Percentiles rank a stretch among this genome's conserved stretches.
Conservation (phyloP, 441 rosid species). For the Erodium texanum region DNA sequence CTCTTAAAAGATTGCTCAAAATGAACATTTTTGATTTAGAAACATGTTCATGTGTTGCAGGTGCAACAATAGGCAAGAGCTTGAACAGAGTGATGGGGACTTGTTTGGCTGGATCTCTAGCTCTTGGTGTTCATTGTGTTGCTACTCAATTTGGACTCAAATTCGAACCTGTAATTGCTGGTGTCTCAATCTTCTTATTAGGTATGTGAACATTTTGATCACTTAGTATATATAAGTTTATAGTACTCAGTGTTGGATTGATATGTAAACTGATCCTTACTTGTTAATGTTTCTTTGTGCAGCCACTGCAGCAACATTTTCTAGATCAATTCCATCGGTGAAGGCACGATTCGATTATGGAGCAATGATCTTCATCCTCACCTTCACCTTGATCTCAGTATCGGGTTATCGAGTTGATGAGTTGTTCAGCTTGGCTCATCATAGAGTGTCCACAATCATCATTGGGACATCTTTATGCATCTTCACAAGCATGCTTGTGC, state of each 20-base stretch:
- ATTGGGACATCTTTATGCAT: slow-evolving; percentile 54
- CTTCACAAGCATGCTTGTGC: slow-evolving; percentile 35
- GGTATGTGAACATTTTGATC: slow-evolving; percentile 25
- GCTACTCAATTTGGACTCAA: slow-evolving; percentile 42
- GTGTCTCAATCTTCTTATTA: slow-evolving; percentile 43
- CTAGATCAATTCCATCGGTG: slow-evolving; percentile 49
- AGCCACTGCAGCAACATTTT: slow-evolving; percentile 56
- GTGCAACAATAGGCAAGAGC: slow-evolving; percentile 53
- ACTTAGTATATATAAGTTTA: too few species aligned
- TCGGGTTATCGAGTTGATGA: slow-evolving; percentile 42
- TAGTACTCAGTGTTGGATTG: not conserved
- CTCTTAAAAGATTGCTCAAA: not conserved
- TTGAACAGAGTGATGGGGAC: slow-evolving; percentile 51
- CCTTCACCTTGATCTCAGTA: slow-evolving; percentile 53
- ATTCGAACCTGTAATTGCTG: slow-evolving; percentile 35
- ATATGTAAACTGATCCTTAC: not conserved
- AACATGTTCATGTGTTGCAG: slow-evolving; percentile 18
- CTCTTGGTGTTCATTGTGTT: slow-evolving; percentile 43
- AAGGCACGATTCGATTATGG: slow-evolving; percentile 62
- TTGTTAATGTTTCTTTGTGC: slow-evolving; percentile 7
- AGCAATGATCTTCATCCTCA: slow-evolving; percentile 51
- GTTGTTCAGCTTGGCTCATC: slow-evolving; percentile 35
- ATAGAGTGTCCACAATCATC: slow-evolving; percentile 42
- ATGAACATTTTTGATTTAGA: not conserved
- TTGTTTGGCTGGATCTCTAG: slow-evolving; percentile 51